Evolutionary conservation across 805 yeast species (phyloP).

Genomic region (Yamadazyma nakazawae): DNA sequence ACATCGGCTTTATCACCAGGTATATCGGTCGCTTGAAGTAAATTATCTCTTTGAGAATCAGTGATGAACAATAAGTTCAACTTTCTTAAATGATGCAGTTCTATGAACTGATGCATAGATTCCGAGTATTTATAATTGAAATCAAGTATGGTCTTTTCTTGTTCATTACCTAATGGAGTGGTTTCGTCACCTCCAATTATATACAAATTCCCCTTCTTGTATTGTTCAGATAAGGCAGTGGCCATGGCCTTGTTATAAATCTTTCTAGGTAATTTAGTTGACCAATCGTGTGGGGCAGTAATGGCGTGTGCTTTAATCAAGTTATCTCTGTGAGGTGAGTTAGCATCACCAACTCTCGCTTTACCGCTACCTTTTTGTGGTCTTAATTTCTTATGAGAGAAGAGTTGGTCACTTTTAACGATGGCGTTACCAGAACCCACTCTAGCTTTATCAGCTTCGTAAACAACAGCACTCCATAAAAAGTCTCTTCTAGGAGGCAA

Average conservation of each 20-base stretch:
- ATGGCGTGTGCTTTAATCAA: constrained; percentile 90
- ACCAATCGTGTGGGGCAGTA: constrained; percentile 84
- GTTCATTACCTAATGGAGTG: background rate
- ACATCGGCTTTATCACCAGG: constrained; percentile 58
- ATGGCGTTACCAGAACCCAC: constrained; percentile 88
- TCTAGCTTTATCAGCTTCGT: constrained; percentile 84
- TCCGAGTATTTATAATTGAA: constrained; percentile 40
- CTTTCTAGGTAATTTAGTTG: constrained; percentile 71
- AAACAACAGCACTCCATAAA: constrained; percentile 90
- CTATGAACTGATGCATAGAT: constrained; percentile 49
- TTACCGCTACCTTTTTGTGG: constrained; percentile 94
- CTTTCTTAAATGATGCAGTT: constrained; percentile 46
- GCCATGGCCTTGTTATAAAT: constrained; percentile 74
- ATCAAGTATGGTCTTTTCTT: constrained; percentile 21
- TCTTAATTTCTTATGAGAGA: constrained; percentile 73
- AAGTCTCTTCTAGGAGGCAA: constrained; percentile 84
- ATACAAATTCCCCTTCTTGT: constrained; percentile 67
- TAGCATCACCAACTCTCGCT: constrained; percentile 95
- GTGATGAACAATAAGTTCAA: constrained; percentile 68
- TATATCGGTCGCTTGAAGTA: constrained; percentile 54
- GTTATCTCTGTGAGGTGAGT: constrained; percentile 86
- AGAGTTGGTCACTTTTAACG: constrained; percentile 83
- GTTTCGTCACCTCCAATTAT: constrained; percentile 58
- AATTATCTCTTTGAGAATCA: constrained; percentile 54
- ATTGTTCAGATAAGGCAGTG: constrained; percentile 78